Evolutionary conservation across 2,329 filamentous ascomycete species (phyloP).

Genomic region (Metarhizium rileyi): DNA sequence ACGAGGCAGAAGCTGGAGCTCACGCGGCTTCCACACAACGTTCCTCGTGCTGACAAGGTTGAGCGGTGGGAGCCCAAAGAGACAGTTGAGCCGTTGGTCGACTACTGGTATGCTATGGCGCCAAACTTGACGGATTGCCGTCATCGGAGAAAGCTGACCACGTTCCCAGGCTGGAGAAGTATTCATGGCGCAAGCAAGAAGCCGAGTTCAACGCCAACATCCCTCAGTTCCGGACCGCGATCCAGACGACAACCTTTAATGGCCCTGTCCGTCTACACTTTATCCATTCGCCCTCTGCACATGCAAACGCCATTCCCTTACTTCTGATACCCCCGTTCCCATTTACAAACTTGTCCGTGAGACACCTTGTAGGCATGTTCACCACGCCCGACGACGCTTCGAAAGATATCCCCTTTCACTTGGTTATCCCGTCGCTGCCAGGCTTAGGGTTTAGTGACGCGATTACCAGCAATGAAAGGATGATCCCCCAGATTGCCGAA

Average conservation of each 20-base stretch:
- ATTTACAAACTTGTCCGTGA: slow-evolving; percentile 50
- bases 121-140: not conserved
- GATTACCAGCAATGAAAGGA: slow-evolving; percentile 37
- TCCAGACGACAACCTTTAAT: slow-evolving; percentile 31
- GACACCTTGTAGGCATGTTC: slow-evolving; percentile 44
- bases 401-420: slow-evolving; percentile 46
- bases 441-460: slow-evolving; percentile 60
- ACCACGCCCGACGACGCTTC: slow-evolving; percentile 39
- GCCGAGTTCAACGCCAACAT: slow-evolving; percentile 44
- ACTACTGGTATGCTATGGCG: slow-evolving; percentile 45
- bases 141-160: not conserved
- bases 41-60: slow-evolving; percentile 33
- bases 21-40: slow-evolving; percentile 53
- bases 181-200: slow-evolving; percentile 55
- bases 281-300: slow-evolving; percentile 47
- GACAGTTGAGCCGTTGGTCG: slow-evolving; percentile 53
- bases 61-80: slow-evolving; percentile 52
- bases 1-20: slow-evolving; percentile 59
- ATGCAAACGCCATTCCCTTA: slow-evolving; percentile 47
- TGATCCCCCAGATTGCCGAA: slow-evolving; percentile 42
- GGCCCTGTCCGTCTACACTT: slow-evolving; percentile 50
- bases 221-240: slow-evolving; percentile 54
- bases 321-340: slow-evolving; percentile 58
- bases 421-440: slow-evolving; percentile 57
- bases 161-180: slow-evolving; percentile 49